Percentiles rank a stretch among this genome's conserved stretches.
Evolutionary conservation across 129 eudicot species (phyloP).

Genomic region (Solidago caesia): DNA sequence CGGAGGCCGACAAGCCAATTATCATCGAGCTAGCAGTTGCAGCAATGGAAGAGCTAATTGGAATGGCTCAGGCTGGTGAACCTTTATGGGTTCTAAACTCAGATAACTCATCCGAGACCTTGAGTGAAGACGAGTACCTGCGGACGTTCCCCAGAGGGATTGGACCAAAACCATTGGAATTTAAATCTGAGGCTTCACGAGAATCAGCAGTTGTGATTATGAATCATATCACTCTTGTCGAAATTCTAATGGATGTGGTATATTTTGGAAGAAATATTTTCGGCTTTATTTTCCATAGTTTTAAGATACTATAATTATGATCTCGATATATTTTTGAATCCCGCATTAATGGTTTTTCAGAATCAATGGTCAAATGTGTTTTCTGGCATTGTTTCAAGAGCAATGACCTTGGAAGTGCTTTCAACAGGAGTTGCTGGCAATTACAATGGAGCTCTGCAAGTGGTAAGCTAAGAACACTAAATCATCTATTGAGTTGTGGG

Average conservation of each 20-base stretch:
- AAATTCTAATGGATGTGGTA: slow-evolving; percentile 96
- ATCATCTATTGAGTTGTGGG: too few relatives aligned
- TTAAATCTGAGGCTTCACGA: slow-evolving; percentile 84
- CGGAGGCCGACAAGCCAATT: slow-evolving; percentile 82
- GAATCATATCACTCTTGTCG: slow-evolving; percentile 91
- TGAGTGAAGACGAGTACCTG: slow-evolving; percentile 82
- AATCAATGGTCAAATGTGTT: slow-evolving; percentile 93
- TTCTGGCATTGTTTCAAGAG: slow-evolving; percentile 90
- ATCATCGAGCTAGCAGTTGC: slow-evolving; percentile 94
- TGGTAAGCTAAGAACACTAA: slow-evolving; percentile 44
- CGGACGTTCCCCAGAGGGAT: slow-evolving; percentile 82
- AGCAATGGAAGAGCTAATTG: slow-evolving; percentile 91
- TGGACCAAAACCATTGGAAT: slow-evolving; percentile 82
- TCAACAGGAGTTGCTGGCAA: slow-evolving; percentile 99
- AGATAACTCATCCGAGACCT: slow-evolving; percentile 53
- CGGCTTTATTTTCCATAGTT: neutral
- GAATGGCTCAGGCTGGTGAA: slow-evolving; percentile 85
- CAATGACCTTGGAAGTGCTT: slow-evolving; percentile 85
- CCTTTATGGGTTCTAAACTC: slow-evolving; percentile 83
- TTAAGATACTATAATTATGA: neutral
- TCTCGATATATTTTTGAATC: neutral
- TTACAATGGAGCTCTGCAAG: slow-evolving; percentile 96
- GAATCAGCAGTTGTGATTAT: slow-evolving; percentile 91
- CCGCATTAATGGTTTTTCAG: slow-evolving; percentile 37
- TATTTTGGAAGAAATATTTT: neutral